phyloP scores from a whole-genome alignment of 495 filamentous ascomycete genomes.

The Aspergillus indologenus region DNA sequence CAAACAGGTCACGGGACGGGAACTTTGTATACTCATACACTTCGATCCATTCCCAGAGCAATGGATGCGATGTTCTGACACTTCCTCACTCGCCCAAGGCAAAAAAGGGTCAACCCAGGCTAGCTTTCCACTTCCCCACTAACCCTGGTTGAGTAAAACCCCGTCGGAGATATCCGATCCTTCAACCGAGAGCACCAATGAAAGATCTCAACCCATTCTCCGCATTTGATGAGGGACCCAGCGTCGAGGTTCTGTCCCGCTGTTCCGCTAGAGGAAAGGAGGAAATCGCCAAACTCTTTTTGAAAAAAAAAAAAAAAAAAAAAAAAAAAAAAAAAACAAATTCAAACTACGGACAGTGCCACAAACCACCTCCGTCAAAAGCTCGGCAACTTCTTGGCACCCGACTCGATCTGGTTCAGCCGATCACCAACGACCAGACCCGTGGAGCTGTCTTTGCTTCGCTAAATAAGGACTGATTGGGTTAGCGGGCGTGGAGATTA shows the following conservation, averaged over 20 bases:
- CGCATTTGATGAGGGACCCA: slow-evolving; percentile 15
- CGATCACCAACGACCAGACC: neutral
- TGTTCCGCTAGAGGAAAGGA: neutral
- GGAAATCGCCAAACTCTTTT: too few species aligned
- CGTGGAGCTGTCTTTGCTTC: neutral
- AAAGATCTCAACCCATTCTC: slow-evolving; percentile 11
- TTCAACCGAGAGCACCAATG: slow-evolving; percentile 14
- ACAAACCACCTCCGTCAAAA: too few species aligned
- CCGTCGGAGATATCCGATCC: slow-evolving; percentile 10
- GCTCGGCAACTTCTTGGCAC: too few species aligned
- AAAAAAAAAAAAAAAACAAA: too few species aligned
- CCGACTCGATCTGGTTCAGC: neutral
- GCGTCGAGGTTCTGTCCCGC: slow-evolving; percentile 2
- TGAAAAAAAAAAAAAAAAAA: too few species aligned
- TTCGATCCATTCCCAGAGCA: too few species aligned
- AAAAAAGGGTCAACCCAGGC: neutral
- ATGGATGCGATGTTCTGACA: too few species aligned
- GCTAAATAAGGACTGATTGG: neutral
- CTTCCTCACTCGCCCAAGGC: neutral
- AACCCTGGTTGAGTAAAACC: neutral
- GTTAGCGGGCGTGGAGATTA: neutral
- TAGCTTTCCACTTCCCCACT: neutral
- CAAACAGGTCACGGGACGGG: too few species aligned
- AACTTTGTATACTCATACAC: too few species aligned
- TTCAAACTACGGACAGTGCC: too few species aligned